Percentiles rank a stretch among this genome's conserved stretches.
phyloP scores from a whole-genome alignment of 2,329 filamentous ascomycete genomes.

The Beauveria brongniartii region DNA sequence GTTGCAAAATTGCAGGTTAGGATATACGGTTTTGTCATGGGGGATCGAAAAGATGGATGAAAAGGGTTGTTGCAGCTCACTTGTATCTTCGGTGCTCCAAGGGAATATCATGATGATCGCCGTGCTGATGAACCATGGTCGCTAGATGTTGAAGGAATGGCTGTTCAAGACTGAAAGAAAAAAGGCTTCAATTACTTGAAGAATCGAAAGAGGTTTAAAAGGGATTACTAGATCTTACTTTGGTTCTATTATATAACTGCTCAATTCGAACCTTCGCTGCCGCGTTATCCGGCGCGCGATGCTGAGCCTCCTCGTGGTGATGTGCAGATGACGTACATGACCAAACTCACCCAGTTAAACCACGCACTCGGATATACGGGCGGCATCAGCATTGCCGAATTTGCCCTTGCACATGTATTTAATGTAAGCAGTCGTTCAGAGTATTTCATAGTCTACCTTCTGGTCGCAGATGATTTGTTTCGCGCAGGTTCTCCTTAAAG shows the following conservation, averaged over 20 bases:
- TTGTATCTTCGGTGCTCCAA: conserved; percentile 35
- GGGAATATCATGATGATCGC: conserved; percentile 44
- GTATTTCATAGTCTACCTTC: no score
- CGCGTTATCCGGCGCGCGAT: background rate
- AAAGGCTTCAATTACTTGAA: background rate
- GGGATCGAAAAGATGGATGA: no score
- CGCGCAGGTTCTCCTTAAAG: background rate
- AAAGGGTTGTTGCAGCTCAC: conserved; percentile 21
- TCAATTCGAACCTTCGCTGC: background rate
- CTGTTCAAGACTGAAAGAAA: background rate
- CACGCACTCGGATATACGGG: background rate
- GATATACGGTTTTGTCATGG: no score
- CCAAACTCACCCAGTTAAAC: background rate
- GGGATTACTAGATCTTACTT: background rate
- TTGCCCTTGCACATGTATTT: background rate
- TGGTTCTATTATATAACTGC: background rate
- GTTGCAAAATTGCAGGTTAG: background rate
- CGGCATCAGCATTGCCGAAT: background rate
- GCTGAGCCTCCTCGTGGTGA: background rate
- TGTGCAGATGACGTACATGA: background rate
- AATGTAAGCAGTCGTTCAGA: no score
- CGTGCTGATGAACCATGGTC: conserved; percentile 42
- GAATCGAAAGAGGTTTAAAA: background rate
- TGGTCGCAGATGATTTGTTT: no score
- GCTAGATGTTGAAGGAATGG: background rate